Percentiles rank a stretch among this genome's conserved stretches.
Evolutionary conservation across 2,329 filamentous ascomycete genomes (phyloP).

Genomic region (Exophiala sp.): DNA sequence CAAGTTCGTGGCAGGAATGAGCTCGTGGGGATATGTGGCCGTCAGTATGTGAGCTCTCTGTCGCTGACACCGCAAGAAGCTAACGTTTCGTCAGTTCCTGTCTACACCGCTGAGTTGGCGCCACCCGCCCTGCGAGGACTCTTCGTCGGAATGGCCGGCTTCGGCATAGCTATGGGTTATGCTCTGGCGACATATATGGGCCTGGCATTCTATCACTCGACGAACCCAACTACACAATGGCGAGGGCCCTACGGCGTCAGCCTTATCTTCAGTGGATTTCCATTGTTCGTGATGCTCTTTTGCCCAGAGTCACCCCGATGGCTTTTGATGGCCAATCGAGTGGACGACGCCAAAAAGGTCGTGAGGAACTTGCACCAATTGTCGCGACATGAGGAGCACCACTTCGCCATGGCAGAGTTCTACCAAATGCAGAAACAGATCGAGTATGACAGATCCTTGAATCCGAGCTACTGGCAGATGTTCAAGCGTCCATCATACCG

Average conservation of each 20-base stretch:
- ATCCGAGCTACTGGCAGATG: constrained; percentile 6
- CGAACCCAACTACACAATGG: not conserved
- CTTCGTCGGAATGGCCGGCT: constrained; percentile 3
- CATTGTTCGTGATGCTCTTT: constrained; percentile 13
- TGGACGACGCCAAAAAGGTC: constrained; percentile 24
- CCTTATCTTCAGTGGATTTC: not conserved
- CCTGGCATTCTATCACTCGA: constrained; percentile 3
- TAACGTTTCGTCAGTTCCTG: not conserved
- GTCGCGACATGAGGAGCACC: constrained; percentile 6
- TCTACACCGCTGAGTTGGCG: constrained; percentile 2
- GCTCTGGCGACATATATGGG: constrained; percentile 6
- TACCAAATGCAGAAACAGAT: constrained; percentile 19
- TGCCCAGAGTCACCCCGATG: constrained; percentile 31
- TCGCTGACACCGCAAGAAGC: not conserved
- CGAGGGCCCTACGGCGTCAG: not conserved
- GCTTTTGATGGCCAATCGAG: constrained; percentile 26
- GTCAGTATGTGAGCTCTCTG: not conserved
- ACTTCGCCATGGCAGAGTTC: constrained; percentile 15
- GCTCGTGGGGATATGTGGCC: not conserved
- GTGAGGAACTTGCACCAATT: constrained; percentile 23
- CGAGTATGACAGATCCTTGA: constrained; percentile 10
- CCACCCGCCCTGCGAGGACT: constrained; percentile 4
- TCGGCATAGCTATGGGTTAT: constrained; percentile 1
- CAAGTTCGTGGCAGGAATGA: constrained; percentile 17
- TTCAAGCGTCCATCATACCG: constrained; percentile 15